Conservation (phyloP, 768 basidiomycete genomes). For the Gelatoporia subvermispora region DNA sequence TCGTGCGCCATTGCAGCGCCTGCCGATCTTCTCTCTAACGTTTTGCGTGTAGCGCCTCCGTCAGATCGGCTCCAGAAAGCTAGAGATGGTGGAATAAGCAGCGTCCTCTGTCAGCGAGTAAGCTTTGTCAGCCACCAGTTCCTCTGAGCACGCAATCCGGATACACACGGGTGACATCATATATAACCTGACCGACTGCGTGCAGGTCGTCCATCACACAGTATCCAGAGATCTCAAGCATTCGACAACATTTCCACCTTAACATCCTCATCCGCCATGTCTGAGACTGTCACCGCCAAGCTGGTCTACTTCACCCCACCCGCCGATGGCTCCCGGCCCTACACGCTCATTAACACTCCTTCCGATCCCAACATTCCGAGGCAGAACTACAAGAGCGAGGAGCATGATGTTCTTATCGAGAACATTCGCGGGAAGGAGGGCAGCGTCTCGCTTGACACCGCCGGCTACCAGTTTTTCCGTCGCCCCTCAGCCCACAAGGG, state of each 20-base stretch:
- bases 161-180: neutral
- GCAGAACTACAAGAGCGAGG: slow-evolving; percentile 32
- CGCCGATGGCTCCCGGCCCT: slow-evolving; percentile 36
- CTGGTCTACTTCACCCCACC: slow-evolving; percentile 37
- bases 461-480: slow-evolving; percentile 45
- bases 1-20: too few species aligned
- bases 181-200: neutral
- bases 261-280: neutral
- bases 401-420: slow-evolving; percentile 36
- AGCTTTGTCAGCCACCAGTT: neutral
- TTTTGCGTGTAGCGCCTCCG: too few species aligned
- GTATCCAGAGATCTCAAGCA: too few species aligned
- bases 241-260: neutral
- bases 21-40: too few species aligned
- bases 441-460: slow-evolving; percentile 39
- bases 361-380: slow-evolving; percentile 25
- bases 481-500: slow-evolving; percentile 38
- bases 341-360: slow-evolving; percentile 26
- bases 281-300: slow-evolving; percentile 18
- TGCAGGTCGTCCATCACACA: too few species aligned
- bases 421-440: slow-evolving; percentile 50
- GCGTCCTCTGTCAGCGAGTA: too few species aligned
- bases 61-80: too few species aligned
- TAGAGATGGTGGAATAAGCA: too few species aligned
- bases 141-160: slow-evolving; percentile 1